Evolutionary conservation across 1,284 basidiomycete species (phyloP), one percentile per base, ranked within the genome.

Genomic region (Xerocomus nothofagi): DNA sequence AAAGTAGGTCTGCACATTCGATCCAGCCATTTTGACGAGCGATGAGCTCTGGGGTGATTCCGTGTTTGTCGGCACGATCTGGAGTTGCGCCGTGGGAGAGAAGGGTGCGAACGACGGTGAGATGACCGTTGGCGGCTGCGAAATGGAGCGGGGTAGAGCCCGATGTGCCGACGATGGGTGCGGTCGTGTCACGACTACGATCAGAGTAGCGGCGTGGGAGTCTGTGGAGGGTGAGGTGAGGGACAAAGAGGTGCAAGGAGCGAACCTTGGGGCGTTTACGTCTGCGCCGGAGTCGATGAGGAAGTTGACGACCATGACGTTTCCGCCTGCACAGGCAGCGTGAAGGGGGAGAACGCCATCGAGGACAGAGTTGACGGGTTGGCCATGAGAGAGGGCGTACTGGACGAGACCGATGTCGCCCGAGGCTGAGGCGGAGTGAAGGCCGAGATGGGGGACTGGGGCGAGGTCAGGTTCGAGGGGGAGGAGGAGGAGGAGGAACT

Each of bases 81-180:
- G 91, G 81, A 50, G 82, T 78, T 5, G 93, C 93, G 31, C 92
- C 92, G 57, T 83, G 83, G 10, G 84, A 78, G 26, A 97, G 81
- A 36, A 97, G 81, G 26, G 88, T 81, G 53, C 77, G 79, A 36
- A 92, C 81, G 57, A 92, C 81, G 17, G 76, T 69, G 27, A 80
- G 80, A 69, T 97, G 91, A 4, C 93, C 93, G 57, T 95, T 93
- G 20, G 93, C 92, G 24, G 92, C 87, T 6, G 93, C 93, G 66
- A 96, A 97, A 65, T 97, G 93, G n/a, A 97, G 80, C 0, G 93
- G 90, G 0, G 93, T 95, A 1, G 91, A 91, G 17, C 92, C 92
- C 14, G 82, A 80, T 4, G 86, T 84, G 37, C 91, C 91, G 29
- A 92, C 83, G 58, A 87, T 86, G 50, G 82, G 82, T 2, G 76